These are phyloP conservation scores for Phytophthora sansomeana DNA, from an alignment of 352 stramenopile genomes.

Conservation along the genomic window DNA sequence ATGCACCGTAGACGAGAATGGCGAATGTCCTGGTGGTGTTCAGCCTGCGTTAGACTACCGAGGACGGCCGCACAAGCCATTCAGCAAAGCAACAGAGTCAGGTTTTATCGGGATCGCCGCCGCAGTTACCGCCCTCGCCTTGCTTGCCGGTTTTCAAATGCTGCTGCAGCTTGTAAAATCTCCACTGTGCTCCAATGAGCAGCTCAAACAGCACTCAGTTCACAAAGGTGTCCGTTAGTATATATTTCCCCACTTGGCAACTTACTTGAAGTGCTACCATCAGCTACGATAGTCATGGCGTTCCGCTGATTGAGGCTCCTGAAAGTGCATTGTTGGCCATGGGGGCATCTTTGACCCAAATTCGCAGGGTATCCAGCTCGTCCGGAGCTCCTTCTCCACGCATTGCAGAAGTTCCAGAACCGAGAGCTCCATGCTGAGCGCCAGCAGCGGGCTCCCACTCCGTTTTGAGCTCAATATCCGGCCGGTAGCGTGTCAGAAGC, in stretches of 20 bases:
- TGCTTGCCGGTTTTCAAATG: conserved; percentile 13
- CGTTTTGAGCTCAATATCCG: conserved; percentile 75
- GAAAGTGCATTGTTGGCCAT: conserved; percentile 5
- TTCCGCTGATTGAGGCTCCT: conserved; percentile 14
- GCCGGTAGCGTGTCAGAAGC: conserved; percentile 59
- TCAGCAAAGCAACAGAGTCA: background rate
- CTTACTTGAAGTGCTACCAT: conserved; percentile 5
- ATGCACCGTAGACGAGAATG: conserved; percentile 17
- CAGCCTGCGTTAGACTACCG: conserved; percentile 23
- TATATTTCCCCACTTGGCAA: conserved; percentile 21
- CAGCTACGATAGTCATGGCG: conserved; percentile 29
- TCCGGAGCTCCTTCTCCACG: conserved; percentile 29
- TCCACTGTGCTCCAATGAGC: background rate
- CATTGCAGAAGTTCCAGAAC: conserved; percentile 27
- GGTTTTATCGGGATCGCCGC: conserved; percentile 2
- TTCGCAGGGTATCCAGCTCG: conserved; percentile 70
- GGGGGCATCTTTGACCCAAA: conserved; percentile 72
- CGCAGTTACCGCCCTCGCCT: conserved; percentile 16
- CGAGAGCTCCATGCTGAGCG: conserved; percentile 23
- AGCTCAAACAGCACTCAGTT: conserved; percentile 10
- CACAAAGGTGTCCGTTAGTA: conserved; percentile 20
- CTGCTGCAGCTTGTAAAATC: conserved; percentile 7
- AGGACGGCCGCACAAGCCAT: conserved; percentile 6
- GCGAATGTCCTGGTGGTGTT: conserved; percentile 16
- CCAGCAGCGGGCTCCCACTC: conserved; percentile 68